Base-by-base conservation (phyloP, 768 basidiomycete genomes). In the Xerocomellus intermedius region DNA sequence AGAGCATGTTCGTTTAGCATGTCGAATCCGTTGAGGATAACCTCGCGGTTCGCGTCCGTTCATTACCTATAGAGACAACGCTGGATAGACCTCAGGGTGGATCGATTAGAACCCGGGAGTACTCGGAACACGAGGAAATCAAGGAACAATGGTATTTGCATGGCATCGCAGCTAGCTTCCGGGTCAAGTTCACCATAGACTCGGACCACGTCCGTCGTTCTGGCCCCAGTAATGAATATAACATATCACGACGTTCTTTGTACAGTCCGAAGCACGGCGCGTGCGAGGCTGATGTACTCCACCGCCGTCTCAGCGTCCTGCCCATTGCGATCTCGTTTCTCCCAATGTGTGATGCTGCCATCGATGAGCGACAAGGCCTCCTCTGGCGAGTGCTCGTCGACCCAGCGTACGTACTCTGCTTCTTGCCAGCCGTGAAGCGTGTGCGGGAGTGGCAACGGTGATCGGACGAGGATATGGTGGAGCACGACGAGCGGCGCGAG, bases 371-470 rank as follows among this genome's bases (percentile, higher is more conserved):
- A 82, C 81, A 84, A 83, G 8, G 88, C 82, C 67, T 98, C 96
- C 55, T 79, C 81, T 56, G 87, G 84, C 2, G 84, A 77, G 65
- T 98, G 97, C 67, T 97, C 95, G 55, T 92, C 89, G 13, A 98
- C 79, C 94, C 95, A 99, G 42, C 91, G 83, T 46, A 97, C 91
- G 70, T 99, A 99, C 75, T 98, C 97, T 4, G 88, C 81, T 67
- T 98, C 94, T 54, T 91, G 88, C 96, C 97, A 98, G 0, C 89
- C 88, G 65, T 98, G 94, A 52, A 94, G 70, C 46, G 82, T 80
- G 68, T 99, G 93, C 10, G 97, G 96, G 37, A 98, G 78, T 6
- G 89, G 82, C 50, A 92, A 78, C 1, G 90, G 87, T 2, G 92
- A 92, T 10, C 92, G 86, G 24, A 98, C 94, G 33, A 97, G 79